Percentiles rank a stretch among this genome's conserved stretches.
These are phyloP conservation scores for Coemansia brasiliensis DNA, from an alignment of 192 early-diverging fungal genomes.

Conservation along the genomic window DNA sequence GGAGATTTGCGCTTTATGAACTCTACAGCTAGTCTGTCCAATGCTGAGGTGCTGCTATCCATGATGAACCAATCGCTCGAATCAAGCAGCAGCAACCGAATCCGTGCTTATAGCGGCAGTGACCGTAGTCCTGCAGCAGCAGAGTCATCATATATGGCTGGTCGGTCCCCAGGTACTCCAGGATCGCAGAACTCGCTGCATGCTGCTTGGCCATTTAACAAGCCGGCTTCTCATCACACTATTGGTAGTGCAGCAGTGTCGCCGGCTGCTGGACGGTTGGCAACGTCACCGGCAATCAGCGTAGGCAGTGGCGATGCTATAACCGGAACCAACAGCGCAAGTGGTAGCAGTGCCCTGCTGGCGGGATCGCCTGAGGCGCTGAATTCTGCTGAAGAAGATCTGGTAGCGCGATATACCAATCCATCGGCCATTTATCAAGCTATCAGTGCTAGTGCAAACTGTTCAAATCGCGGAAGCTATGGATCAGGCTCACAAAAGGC, in stretches of 20 bases:
- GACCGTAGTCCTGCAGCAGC: not conserved
- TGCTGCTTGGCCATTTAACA: constrained; percentile 52
- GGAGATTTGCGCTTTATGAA: constrained; percentile 41
- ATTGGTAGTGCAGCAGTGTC: constrained; percentile 3
- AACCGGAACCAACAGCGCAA: constrained; percentile 5
- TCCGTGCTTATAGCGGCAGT: constrained; percentile 14
- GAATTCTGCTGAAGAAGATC: constrained; percentile 26
- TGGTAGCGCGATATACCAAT: constrained; percentile 37
- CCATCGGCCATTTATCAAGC: constrained; percentile 47
- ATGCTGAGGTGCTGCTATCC: constrained; percentile 30
- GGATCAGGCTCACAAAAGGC: too few species aligned
- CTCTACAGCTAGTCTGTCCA: constrained; percentile 10
- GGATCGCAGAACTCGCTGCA: constrained; percentile 23
- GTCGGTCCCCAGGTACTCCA: constrained; percentile 24
- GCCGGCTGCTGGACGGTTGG: not conserved
- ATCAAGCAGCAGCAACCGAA: constrained; percentile 3
- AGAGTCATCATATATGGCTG: not conserved
- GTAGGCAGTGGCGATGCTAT: not conserved
- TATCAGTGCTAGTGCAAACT: constrained; percentile 10
- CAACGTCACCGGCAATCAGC: not conserved
- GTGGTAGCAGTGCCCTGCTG: not conserved
- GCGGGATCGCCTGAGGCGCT: constrained; percentile 6
- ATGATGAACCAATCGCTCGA: constrained; percentile 20
- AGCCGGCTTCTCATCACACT: constrained; percentile 6
- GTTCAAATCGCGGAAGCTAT: too few species aligned